These are phyloP conservation scores for Nitzschia sp. DNA, from an alignment of 108 stramenopile genomes.

Conservation along the genomic window DNA sequence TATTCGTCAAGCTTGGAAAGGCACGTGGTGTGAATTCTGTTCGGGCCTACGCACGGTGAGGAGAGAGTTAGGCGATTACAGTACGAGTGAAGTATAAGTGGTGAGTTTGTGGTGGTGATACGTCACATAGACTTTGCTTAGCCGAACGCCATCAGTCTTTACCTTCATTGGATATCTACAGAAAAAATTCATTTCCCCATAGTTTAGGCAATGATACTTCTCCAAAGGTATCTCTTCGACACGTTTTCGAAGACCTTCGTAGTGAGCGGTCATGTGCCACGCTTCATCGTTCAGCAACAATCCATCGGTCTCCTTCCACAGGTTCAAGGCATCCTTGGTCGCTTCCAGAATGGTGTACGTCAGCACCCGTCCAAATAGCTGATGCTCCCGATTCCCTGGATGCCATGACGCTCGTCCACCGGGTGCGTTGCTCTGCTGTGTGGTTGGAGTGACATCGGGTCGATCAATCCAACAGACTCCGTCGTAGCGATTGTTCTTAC, in stretches of 20 bases:
- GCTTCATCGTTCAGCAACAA: constrained; percentile 43
- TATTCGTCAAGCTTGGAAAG: constrained; percentile 48
- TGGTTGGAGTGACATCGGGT: constrained; percentile 47
- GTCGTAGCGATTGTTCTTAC: constrained; percentile 43
- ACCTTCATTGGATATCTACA: constrained; percentile 54
- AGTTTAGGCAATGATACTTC: constrained; percentile 35
- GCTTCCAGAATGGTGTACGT: constrained; percentile 60
- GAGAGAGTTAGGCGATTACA: too few relatives aligned
- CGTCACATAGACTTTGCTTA: too few relatives aligned
- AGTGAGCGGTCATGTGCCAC: constrained; percentile 60
- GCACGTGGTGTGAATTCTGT: constrained; percentile 73
- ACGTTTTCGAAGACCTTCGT: constrained; percentile 27
- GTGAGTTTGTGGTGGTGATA: too few relatives aligned
- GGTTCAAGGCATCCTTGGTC: constrained; percentile 45
- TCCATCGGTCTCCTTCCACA: constrained; percentile 43
- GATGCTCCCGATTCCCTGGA: constrained; percentile 66
- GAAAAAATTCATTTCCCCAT: constrained; percentile 35
- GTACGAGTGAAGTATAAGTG: not conserved
- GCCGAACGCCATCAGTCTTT: too few relatives aligned
- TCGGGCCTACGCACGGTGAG: constrained; percentile 30
- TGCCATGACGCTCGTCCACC: constrained; percentile 43
- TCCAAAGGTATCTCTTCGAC: not conserved
- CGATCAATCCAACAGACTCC: constrained; percentile 68
- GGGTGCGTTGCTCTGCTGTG: constrained; percentile 31
- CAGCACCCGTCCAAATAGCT: constrained; percentile 54